Percentiles rank a stretch among this genome's conserved stretches.
Evolutionary conservation across 768 basidiomycete species (phyloP).

Genomic region (Calocera cornea): DNA sequence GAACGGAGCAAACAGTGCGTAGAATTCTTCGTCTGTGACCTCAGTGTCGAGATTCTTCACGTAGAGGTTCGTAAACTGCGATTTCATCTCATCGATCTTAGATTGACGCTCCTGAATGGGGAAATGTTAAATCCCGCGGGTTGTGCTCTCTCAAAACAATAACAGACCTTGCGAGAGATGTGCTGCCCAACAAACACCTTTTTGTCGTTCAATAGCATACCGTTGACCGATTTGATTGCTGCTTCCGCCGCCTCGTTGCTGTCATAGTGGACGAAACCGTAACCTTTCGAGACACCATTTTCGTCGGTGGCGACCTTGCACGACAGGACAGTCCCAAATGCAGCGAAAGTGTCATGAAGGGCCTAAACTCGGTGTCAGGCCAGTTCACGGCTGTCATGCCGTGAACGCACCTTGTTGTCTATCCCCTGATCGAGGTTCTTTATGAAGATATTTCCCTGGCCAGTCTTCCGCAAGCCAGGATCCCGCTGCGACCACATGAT

Average conservation of each 20-base stretch:
- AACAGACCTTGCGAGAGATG: conserved; percentile 79
- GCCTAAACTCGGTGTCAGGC: conserved; percentile 41
- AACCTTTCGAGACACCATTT: conserved; percentile 88
- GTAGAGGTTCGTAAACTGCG: conserved; percentile 96
- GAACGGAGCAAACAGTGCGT: conserved; percentile 58
- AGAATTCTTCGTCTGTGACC: conserved; percentile 74
- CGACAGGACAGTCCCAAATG: conserved; percentile 95
- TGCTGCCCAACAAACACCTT: conserved; percentile 98
- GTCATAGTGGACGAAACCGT: conserved; percentile 98
- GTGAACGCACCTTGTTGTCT: conserved; percentile 72
- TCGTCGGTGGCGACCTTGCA: conserved; percentile 99
- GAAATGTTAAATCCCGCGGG: background rate
- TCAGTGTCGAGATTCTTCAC: conserved; percentile 91
- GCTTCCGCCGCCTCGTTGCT: conserved; percentile 89
- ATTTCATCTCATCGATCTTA: conserved; percentile 94
- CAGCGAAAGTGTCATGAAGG: conserved; percentile 97
- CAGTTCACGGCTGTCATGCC: background rate
- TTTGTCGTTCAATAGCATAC: conserved; percentile 98
- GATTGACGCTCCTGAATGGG: conserved; percentile 74
- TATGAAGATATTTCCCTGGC: conserved; percentile 99
- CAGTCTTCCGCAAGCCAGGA: conserved; percentile 96
- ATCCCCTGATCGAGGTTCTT: conserved; percentile 96
- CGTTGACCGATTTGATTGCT: conserved; percentile 97
- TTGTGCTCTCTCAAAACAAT: background rate
- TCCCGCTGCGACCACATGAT: conserved; percentile 99